phyloP scores from a whole-genome alignment of 345 rosid genomes.

The Lepidium africanum region DNA sequence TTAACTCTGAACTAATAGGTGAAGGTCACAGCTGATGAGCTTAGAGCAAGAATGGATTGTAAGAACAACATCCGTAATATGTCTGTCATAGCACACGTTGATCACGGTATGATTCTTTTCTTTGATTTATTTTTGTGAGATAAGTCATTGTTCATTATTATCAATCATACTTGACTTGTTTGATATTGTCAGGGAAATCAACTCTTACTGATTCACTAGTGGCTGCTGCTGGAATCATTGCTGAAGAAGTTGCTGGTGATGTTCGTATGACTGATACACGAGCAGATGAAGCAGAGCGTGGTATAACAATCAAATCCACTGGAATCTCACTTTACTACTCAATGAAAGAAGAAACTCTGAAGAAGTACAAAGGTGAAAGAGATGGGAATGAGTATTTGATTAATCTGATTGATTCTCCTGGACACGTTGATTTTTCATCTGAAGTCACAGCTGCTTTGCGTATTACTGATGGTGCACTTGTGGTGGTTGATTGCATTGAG shows the following conservation, averaged over 20 bases:
- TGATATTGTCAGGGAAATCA: slow-evolving; percentile 48
- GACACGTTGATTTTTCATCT: slow-evolving; percentile 78
- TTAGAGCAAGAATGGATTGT: slow-evolving; percentile 32
- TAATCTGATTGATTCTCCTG: slow-evolving; percentile 80
- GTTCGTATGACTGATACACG: slow-evolving; percentile 88
- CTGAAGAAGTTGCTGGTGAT: slow-evolving; percentile 86
- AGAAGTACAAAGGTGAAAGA: slow-evolving; percentile 52
- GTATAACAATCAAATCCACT: slow-evolving; percentile 77
- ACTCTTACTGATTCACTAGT: slow-evolving; percentile 81
- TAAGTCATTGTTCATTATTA: too few species aligned
- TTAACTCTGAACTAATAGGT: slow-evolving; percentile 11
- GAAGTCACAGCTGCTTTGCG: slow-evolving; percentile 91
- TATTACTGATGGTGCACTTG: slow-evolving; percentile 81
- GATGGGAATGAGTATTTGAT: slow-evolving; percentile 67
- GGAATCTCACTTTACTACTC: slow-evolving; percentile 75
- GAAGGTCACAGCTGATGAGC: slow-evolving; percentile 35
- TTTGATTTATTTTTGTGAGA: too few species aligned
- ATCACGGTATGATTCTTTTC: slow-evolving; percentile 23
- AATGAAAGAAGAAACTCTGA: slow-evolving; percentile 46
- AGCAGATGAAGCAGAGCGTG: slow-evolving; percentile 85
- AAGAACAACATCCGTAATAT: slow-evolving; percentile 41
- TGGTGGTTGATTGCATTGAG: slow-evolving; percentile 79
- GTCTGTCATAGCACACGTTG: slow-evolving; percentile 47
- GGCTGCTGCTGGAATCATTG: slow-evolving; percentile 91
- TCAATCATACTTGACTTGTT: too few species aligned